phyloP scores from a whole-genome alignment of 2,329 filamentous ascomycete species.

The Scleromitrula shiraiana region DNA sequence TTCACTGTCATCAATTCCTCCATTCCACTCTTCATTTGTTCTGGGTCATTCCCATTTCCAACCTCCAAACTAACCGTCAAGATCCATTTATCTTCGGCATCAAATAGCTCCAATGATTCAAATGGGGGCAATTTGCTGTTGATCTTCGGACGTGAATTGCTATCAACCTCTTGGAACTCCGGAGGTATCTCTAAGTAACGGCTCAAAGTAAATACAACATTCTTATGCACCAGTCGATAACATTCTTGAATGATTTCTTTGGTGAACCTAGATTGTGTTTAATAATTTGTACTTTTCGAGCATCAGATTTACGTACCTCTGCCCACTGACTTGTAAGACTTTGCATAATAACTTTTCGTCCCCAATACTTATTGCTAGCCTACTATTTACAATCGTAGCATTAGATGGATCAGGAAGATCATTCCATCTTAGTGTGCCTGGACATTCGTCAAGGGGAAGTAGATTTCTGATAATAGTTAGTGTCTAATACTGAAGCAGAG shows the following conservation, averaged over 20 bases:
- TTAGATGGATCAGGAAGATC: constrained; percentile 49
- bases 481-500: not conserved
- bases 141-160: constrained; percentile 25
- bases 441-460: constrained; percentile 29
- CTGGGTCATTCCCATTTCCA: constrained; percentile 46
- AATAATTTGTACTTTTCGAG: not conserved
- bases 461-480: not conserved
- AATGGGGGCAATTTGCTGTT: constrained; percentile 37
- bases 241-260: constrained; percentile 21
- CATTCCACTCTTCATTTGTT: constrained; percentile 45
- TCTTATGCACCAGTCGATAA: constrained; percentile 24
- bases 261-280: constrained; percentile 19
- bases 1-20: constrained; percentile 42
- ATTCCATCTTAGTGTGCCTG: constrained; percentile 47
- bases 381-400: constrained; percentile 24
- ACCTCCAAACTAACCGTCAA: constrained; percentile 47
- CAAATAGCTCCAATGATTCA: constrained; percentile 40
- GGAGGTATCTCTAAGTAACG: constrained; percentile 21
- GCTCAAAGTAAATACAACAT: constrained; percentile 25
- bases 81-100: constrained; percentile 45
- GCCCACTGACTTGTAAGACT: constrained; percentile 44
- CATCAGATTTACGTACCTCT: constrained; percentile 36
- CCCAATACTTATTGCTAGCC: constrained; percentile 24
- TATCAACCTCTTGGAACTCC: constrained; percentile 12
- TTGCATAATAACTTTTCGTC: constrained; percentile 37